phyloP scores from a whole-genome alignment of 2,329 filamentous ascomycete species.

The Diaporthe longicolla region DNA sequence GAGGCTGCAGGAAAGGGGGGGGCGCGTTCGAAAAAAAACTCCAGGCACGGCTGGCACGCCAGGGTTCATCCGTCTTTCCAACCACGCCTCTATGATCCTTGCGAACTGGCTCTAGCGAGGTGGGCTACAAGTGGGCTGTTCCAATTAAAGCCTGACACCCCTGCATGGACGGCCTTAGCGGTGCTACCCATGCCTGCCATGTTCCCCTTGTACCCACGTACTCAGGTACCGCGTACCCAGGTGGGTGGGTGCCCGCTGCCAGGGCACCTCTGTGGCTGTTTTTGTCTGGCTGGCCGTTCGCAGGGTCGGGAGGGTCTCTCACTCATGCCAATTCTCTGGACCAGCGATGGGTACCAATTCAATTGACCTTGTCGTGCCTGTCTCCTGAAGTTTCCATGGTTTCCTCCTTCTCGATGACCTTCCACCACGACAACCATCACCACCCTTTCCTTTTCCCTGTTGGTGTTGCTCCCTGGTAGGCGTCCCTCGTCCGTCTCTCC shows the following conservation, averaged over 20 bases:
- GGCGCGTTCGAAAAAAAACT: slow-evolving; percentile 5
- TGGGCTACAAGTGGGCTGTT: slow-evolving; percentile 34
- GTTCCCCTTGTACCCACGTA: neutral
- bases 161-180: slow-evolving; percentile 34
- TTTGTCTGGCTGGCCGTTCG: slow-evolving; percentile 25
- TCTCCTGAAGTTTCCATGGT: slow-evolving; percentile 27
- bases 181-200: slow-evolving; percentile 11
- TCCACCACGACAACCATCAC: slow-evolving; percentile 27
- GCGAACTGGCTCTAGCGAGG: slow-evolving; percentile 21
- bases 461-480: slow-evolving; percentile 29
- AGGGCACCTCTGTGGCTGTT: slow-evolving; percentile 19
- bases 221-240: slow-evolving; percentile 14
- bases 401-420: slow-evolving; percentile 25
- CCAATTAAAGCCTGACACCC: slow-evolving; percentile 43
- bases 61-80: slow-evolving; percentile 27
- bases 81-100: slow-evolving; percentile 27
- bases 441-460: slow-evolving; percentile 28
- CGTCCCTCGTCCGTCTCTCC: slow-evolving; percentile 23
- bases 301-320: slow-evolving; percentile 29
- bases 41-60: slow-evolving; percentile 10
- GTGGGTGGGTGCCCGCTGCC: neutral
- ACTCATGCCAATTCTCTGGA: slow-evolving; percentile 33
- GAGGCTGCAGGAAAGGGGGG: slow-evolving; percentile 25
- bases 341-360: slow-evolving; percentile 32
- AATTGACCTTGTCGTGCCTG: slow-evolving; percentile 28